These are phyloP conservation scores for Solanum boliviense DNA, from an alignment of 257 asterid genomes.

Conservation along the genomic window DNA sequence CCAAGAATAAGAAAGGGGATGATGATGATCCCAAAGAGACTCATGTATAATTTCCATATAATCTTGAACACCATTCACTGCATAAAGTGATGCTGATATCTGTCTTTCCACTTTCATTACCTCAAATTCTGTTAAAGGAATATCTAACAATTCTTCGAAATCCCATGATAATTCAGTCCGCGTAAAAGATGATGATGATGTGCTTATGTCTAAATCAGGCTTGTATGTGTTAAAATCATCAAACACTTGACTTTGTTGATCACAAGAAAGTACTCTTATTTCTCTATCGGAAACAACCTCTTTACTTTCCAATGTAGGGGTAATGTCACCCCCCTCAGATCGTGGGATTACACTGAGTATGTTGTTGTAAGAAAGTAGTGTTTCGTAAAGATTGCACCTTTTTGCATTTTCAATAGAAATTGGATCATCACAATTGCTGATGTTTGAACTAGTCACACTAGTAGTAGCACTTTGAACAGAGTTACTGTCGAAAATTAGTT, in stretches of 20 bases:
- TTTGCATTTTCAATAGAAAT: neutral
- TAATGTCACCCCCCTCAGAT: neutral
- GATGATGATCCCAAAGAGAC: conserved; percentile 58
- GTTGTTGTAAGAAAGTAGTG: neutral
- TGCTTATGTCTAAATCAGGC: conserved; percentile 38
- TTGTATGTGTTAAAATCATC: conserved; percentile 29
- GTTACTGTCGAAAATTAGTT: conserved; percentile 1
- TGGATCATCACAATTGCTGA: neutral
- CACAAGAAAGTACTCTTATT: neutral
- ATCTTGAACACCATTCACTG: conserved; percentile 62
- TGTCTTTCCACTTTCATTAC: conserved; percentile 58
- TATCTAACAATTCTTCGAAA: neutral
- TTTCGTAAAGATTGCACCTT: neutral
- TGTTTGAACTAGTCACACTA: neutral
- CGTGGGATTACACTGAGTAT: neutral
- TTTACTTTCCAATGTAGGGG: neutral
- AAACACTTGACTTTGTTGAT: conserved; percentile 4
- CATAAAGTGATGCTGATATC: conserved; percentile 73
- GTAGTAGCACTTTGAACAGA: neutral
- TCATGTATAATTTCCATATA: conserved; percentile 46
- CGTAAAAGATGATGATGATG: neutral
- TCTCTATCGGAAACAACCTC: neutral
- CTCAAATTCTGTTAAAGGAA: conserved; percentile 33
- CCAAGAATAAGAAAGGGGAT: conserved; percentile 42
- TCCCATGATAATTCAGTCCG: conserved; percentile 8